Base-by-base conservation (phyloP, 2,329 filamentous ascomycete species). In the Alternaria sp. region DNA sequence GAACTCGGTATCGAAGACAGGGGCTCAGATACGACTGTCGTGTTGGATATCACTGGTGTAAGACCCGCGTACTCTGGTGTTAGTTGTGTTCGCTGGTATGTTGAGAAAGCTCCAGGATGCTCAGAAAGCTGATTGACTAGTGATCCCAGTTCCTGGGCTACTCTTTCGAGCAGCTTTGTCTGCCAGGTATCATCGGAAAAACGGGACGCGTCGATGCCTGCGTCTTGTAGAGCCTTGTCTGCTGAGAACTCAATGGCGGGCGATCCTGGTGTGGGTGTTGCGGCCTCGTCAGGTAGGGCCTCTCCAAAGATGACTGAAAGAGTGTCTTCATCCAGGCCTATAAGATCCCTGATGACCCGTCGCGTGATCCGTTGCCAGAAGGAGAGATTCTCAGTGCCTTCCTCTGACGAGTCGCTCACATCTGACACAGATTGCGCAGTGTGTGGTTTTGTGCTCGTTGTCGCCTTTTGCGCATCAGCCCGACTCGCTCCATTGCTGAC, bases 271-370 rank as follows among this genome's bases (percentile, higher is more conserved):
- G 66, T 65, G 9, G 66, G 57, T 7, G 66, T 63, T 30, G 56
- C 56, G 11, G 69, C 73, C 47, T 81, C 80, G 41, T 80, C 74
- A 3, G 89, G 88, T 24, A 96, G 80, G 3, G 87, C 82, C 75
- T 97, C 93, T 12, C 95, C 95, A 57, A 98, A 90, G 8, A 99
- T 89, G 51, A 97, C 89, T 0, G 91, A 91, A 8, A 99, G 85
- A 20, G 95, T 83, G 51, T 87, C 87, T 64, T 97, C 93, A 70
- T 98, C 94, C 56, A 99, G 91, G 8, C 94, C 94, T 75, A 98
- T 91, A 43, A 99, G 81, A 74, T 97, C 93, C 53, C 89, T 88
- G 68, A 99, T 93, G 28, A 98, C 91, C 70, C 89, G 92, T 59
- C 91, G 88, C 3, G 94, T 96, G 51, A 98, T 87, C 11, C 90